Evolutionary conservation across 331 rosid species (phyloP), one percentile per base, ranked within the genome.

Genomic region (Malus hybrid): DNA sequence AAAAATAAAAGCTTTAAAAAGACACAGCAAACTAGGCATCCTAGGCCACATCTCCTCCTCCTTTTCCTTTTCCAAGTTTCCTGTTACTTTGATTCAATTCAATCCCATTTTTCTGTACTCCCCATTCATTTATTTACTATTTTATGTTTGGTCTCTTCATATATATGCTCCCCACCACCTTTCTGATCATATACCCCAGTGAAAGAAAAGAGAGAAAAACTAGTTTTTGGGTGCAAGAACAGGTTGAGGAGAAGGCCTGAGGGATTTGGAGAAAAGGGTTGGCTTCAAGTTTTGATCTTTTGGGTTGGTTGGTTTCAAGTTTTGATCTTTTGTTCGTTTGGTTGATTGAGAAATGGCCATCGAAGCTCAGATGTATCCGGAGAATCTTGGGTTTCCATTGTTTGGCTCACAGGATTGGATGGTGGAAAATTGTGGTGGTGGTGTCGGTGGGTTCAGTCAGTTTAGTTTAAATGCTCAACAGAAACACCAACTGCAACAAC

Each of bases 291-390:
- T 46, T 19, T 74, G 76, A 27, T 50, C 31, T 32, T 4, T 24
- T 60, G 32, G 14, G 10, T 50, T 24, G 18, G 65, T 29, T 68
- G 9, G 15, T 65, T 71, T 71, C 18, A 59, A 59, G 64, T n/a
- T 59, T 59, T 74, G 79, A 34, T 42, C 27, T 16, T 5, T 63
- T n/a, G 36, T 14, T 68, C 2, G n/a, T 65, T 71, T 71, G 10
- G 7, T 65, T 28, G 63, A 6, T 18, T 39, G 48, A 34, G 24
- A 65, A 16, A 93, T 93, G 98, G 93, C 96, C 4, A 84, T 90
- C 76, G 89, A 90, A 48, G 90, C 96, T 3, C 95, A 86, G 72
- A 22, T 89, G 70, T 86, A 67, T 39, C 18, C 84, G 9, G 87
- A 80, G 31, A 84, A 81, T 66, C 65, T 63, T 22, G 76, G 80